Base-by-base conservation (phyloP, 2,329 filamentous ascomycete species). In the Xylaria hypoxylon region DNA sequence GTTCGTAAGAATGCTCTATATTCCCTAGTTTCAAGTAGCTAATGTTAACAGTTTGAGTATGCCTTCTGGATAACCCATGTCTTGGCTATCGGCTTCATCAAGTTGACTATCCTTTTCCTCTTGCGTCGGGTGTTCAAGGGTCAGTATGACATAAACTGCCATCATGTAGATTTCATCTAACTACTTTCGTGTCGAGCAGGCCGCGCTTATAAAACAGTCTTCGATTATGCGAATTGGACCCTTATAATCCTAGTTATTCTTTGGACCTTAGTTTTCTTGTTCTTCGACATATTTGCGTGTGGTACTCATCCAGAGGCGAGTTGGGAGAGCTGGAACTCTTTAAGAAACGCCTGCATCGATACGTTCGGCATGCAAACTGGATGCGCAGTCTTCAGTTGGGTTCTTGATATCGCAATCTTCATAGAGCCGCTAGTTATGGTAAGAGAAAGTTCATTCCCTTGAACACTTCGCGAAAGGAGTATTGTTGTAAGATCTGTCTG, bases 351-450 rank as follows among this genome's bases (percentile, higher is more conserved):
- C 3, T 57, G 53, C n/a, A 19, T 57, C 3, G 24, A 57, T 22
- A 57, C 53, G n/a, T 57, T 57, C 15, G 53, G n/a, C 8, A 22
- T 26, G 6, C 53, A 57, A 15, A 33, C 53, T 1, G 53, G 38
- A n/a, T 28, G 22, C 31, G 53, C 53, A n/a, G 24, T 33, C n/a
- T 17, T 57, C 24, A 57, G 53, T 24, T 57, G 53, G 53, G 24
- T 45, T 24, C n/a, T 57, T 10, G 53, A 57, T 45, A 13, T 57
- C 15, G 53, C 53, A 10, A 57, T 57, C 5, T 31, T 57, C 3
- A 57, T 57, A 4, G 53, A 57, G n/a, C 53, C 53, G 3, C 53
- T 57, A 19, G 2, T 57, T 15, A 57, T 57, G 53, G 53, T 57
- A 45, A 31, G 28, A 31, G 28, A 31, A 31, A 31, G 28, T 31